A percentile compares a stretch with the other conserved stretches of the same genome.
phyloP scores from a whole-genome alignment of 2,329 filamentous ascomycete species.

The Ascochyta clinopodiicola region DNA sequence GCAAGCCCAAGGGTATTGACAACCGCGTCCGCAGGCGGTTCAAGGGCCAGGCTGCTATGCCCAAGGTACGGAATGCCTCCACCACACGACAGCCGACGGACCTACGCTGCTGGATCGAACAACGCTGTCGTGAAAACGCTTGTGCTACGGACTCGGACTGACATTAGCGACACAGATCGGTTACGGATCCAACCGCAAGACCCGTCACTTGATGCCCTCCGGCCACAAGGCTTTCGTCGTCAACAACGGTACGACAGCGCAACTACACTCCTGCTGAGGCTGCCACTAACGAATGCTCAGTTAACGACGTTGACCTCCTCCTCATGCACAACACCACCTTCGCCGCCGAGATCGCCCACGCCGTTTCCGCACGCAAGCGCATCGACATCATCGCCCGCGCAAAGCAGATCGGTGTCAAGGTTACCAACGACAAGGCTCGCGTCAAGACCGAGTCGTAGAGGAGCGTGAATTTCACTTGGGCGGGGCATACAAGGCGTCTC shows the following conservation, averaged over 20 bases:
- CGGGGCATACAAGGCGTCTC: constrained; percentile 49
- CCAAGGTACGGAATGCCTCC: constrained; percentile 75
- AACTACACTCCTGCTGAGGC: neutral
- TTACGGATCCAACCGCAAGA: constrained; percentile 99
- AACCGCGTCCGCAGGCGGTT: constrained; percentile 97
- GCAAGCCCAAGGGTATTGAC: constrained; percentile 99
- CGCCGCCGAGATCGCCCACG: constrained; percentile 98
- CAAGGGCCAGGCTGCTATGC: constrained; percentile 94
- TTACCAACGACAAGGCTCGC: constrained; percentile 99
- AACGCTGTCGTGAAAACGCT: neutral
- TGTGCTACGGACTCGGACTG: constrained; percentile 31
- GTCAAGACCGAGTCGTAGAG: constrained; percentile 86
- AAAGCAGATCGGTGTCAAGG: constrained; percentile 99
- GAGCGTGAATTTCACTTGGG: constrained; percentile 37
- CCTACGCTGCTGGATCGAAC: neutral
- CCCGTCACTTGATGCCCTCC: constrained; percentile 96
- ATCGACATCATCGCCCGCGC: constrained; percentile 97
- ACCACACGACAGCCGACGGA: constrained; percentile 7
- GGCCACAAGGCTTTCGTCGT: constrained; percentile 99
- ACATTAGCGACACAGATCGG: constrained; percentile 74
- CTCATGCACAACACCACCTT: constrained; percentile 99
- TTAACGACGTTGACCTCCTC: constrained; percentile 91
- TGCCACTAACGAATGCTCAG: constrained; percentile 44
- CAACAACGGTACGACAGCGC: constrained; percentile 70
- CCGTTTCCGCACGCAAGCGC: constrained; percentile 98